A percentile compares a stretch with the other conserved stretches of the same genome.
phyloP scores from a whole-genome alignment of 371 early-diverging fungal species.

The Mortierella sp. region DNA sequence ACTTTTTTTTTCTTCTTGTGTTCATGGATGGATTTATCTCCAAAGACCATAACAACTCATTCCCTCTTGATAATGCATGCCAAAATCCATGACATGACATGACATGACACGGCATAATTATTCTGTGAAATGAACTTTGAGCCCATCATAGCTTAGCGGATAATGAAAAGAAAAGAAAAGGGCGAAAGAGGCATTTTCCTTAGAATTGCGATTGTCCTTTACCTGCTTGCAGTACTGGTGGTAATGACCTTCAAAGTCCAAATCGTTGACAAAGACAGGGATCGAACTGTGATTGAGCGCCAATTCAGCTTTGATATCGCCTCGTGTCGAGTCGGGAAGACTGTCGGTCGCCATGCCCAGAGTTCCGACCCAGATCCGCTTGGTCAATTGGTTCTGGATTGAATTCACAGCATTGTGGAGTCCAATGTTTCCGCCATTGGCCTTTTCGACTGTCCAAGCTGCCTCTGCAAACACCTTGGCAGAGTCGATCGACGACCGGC shows the following conservation, averaged over 20 bases:
- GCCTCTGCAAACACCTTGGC: slow-evolving; percentile 66
- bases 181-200: slow-evolving; percentile 4
- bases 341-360: slow-evolving; percentile 82
- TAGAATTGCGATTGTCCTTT: slow-evolving; percentile 11
- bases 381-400: slow-evolving; percentile 66
- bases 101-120: background rate
- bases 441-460: slow-evolving; percentile 79
- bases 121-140: background rate
- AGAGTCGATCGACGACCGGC: slow-evolving; percentile 61
- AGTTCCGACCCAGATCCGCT: slow-evolving; percentile 83
- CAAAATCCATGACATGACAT: background rate
- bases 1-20: background rate
- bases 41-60: background rate
- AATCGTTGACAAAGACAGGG: slow-evolving; percentile 90
- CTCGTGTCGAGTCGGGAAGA: slow-evolving; percentile 70
- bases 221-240: slow-evolving; percentile 95
- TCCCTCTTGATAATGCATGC: background rate
- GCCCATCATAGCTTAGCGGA: background rate
- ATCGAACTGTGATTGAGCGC: slow-evolving; percentile 72
- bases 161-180: background rate
- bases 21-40: background rate
- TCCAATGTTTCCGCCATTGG: slow-evolving; percentile 89
- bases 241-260: slow-evolving; percentile 88
- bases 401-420: slow-evolving; percentile 90
- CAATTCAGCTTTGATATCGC: slow-evolving; percentile 72